Evolutionary conservation across 1,284 basidiomycete genomes (phyloP).

Genomic region (Leccinum subfulvum): DNA sequence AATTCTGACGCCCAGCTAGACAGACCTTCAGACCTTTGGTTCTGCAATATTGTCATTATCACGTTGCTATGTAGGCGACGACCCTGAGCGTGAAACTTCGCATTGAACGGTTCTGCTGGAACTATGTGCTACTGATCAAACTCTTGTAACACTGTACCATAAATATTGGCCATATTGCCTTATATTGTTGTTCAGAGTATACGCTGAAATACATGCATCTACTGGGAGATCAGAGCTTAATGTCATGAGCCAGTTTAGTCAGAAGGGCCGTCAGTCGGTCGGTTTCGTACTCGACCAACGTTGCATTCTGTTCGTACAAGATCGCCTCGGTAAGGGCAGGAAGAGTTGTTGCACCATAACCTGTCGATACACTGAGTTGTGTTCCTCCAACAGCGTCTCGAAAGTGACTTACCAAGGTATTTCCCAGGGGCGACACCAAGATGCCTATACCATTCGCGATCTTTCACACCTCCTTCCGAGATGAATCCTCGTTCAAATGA

Average conservation of each 20-base stretch:
- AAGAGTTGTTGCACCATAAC: constrained; percentile 85
- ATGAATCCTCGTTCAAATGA: constrained; percentile 87
- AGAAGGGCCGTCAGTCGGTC: constrained; percentile 59
- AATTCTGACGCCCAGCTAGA: no score
- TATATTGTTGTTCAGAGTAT: neutral
- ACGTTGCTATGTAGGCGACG: no score
- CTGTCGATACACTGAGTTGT: constrained; percentile 35
- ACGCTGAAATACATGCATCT: neutral
- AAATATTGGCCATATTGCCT: neutral
- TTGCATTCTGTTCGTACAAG: constrained; percentile 63
- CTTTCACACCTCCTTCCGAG: constrained; percentile 73
- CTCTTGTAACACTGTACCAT: neutral
- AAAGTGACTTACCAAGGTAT: constrained; percentile 66
- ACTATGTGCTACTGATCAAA: neutral
- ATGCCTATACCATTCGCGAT: constrained; percentile 84
- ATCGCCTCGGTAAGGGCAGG: constrained; percentile 83
- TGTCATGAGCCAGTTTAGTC: constrained; percentile 46
- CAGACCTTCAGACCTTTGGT: no score
- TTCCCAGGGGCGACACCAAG: constrained; percentile 88
- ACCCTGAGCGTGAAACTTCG: no score
- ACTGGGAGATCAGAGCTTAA: constrained; percentile 27
- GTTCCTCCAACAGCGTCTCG: neutral
- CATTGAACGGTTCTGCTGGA: no score
- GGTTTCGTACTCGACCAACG: constrained; percentile 65
- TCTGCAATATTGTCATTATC: no score